A percentile compares a stretch with the other conserved stretches of the same genome.
Conservation (phyloP, 2,329 filamentous ascomycete genomes). For the Periconia macrospinosa region DNA sequence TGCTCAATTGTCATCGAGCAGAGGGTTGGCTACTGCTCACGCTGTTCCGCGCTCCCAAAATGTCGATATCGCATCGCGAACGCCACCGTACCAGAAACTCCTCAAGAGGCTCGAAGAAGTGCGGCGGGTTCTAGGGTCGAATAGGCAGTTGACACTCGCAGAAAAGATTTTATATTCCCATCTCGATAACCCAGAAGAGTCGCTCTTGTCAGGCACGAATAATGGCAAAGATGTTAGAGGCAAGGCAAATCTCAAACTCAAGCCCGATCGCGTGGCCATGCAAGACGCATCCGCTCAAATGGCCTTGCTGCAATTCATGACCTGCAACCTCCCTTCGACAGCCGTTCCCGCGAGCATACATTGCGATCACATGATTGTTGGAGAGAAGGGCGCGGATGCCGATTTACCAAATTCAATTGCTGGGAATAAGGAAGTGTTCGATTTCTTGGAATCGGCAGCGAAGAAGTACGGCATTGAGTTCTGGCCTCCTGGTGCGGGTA, state of each 20-base stretch:
- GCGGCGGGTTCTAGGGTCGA: conserved; percentile 67
- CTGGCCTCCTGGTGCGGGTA: conserved; percentile 45
- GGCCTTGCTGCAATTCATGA: conserved; percentile 98
- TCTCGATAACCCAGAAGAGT: conserved; percentile 85
- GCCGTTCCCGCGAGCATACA: conserved; percentile 97
- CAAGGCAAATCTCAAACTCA: conserved; percentile 90
- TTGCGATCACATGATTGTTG: conserved; percentile 98
- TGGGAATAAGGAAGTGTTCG: conserved; percentile 95
- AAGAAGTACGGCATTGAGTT: conserved; percentile 53
- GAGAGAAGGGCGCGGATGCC: conserved; percentile 82
- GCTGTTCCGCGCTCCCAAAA: conserved; percentile 26
- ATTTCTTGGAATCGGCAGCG: conserved; percentile 87
- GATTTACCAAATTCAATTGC: conserved; percentile 84
- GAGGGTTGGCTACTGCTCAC: conserved; percentile 39
- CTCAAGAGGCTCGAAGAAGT: conserved; percentile 77
- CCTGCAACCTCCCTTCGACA: conserved; percentile 83
- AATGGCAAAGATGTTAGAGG: conserved; percentile 84
- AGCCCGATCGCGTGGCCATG: conserved; percentile 97
- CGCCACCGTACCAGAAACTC: conserved; percentile 81
- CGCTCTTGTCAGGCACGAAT: conserved; percentile 77
- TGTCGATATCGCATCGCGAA: conserved; percentile 56
- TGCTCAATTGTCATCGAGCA: conserved; percentile 16
- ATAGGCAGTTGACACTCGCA: conserved; percentile 74
- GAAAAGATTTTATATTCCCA: conserved; percentile 88
- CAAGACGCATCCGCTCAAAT: conserved; percentile 98